phyloP scores from a whole-genome alignment of 176 grass and related monocot species.

The Ensete glaucum region DNA sequence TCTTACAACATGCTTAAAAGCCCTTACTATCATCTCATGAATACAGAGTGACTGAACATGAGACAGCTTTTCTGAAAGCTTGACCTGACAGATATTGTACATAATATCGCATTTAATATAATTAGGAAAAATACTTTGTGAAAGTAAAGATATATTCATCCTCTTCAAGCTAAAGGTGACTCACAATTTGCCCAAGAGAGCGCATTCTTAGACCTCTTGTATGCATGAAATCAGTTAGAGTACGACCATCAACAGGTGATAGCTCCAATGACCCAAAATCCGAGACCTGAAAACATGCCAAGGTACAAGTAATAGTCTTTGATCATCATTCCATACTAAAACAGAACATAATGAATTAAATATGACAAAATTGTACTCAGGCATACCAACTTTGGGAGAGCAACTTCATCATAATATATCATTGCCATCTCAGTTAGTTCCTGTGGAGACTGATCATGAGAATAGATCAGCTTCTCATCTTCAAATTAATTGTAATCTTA shows the following conservation, averaged over 20 bases:
- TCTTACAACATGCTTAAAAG: slow-evolving; percentile 84
- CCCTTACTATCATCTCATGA: slow-evolving; percentile 96
- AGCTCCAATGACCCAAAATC: slow-evolving; percentile 99
- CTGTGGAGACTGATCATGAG: slow-evolving; percentile 52
- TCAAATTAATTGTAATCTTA: slow-evolving; percentile 5
- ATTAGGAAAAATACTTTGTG: slow-evolving; percentile 11
- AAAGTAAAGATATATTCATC: not conserved
- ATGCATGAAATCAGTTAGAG: slow-evolving; percentile 99
- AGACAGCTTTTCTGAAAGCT: slow-evolving; percentile 94
- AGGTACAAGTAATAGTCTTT: not conserved
- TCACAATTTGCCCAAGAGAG: slow-evolving; percentile 87
- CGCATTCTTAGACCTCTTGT: slow-evolving; percentile 84
- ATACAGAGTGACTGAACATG: slow-evolving; percentile 95
- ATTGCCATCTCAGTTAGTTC: slow-evolving; percentile 97
- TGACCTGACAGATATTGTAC: slow-evolving; percentile 48
- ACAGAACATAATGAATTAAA: slow-evolving; percentile 2
- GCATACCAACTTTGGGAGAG: slow-evolving; percentile 92
- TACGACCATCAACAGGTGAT: slow-evolving; percentile 97
- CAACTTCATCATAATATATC: slow-evolving; percentile 93
- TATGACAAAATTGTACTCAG: slow-evolving; percentile 22
- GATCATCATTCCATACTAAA: not conserved
- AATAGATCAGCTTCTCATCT: slow-evolving; percentile 24
- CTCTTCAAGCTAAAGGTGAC: slow-evolving; percentile 24
- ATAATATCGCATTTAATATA: slow-evolving; percentile 10
- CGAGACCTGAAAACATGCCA: slow-evolving; percentile 58